Evolutionary conservation across 2,329 filamentous ascomycete species (phyloP), one percentile per base, ranked within the genome.

Genomic region (Alternaria atra): DNA sequence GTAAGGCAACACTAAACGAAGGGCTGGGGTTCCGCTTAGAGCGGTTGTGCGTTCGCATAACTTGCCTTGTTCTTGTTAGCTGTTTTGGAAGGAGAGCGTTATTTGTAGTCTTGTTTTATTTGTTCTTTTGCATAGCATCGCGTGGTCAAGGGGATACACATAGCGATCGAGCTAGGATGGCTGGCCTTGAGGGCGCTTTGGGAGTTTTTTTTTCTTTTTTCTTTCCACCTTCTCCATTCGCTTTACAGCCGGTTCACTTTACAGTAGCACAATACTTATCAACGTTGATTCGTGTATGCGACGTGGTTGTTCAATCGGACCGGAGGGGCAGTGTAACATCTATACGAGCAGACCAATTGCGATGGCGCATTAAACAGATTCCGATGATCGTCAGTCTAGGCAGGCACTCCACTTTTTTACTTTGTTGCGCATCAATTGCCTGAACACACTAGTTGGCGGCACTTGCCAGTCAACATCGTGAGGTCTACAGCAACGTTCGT

Each of bases 281-380:
- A 32, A 23, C 12, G 5, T 25, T 27, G 15, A 30, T 25, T 50
- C 8, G 32, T 50, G 43, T 50, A 34, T 32, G 44, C 51, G 15
- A 34, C 20, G 39, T 44, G 40, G 51, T 32, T 34, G 39, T 23
- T 32, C 5, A 53, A 53, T 44, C 51, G 29, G 51, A 15, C 39
- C 39, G 51, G 37, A 15, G 23, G 23, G 17, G 27, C 35, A 9
- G 17, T 10, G 51, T 43, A 53, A 13, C 29, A n/a, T 17, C 20
- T 53, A 43, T 53, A 53, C 51, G 51, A 53, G 30, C 51, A 53
- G 39, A 13, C 39, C 51, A 44, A 43, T 34, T 23, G 29, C 6
- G 17, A 53, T 42, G 27, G 37, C 51, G n/a, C 37, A 53, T 12
- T 12, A 5, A 3, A 25, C 10, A 13, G 27, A 42, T 32, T 34